Conservation (phyloP, 75 land plant genomes). For the Isoetes taiwanensis region DNA sequence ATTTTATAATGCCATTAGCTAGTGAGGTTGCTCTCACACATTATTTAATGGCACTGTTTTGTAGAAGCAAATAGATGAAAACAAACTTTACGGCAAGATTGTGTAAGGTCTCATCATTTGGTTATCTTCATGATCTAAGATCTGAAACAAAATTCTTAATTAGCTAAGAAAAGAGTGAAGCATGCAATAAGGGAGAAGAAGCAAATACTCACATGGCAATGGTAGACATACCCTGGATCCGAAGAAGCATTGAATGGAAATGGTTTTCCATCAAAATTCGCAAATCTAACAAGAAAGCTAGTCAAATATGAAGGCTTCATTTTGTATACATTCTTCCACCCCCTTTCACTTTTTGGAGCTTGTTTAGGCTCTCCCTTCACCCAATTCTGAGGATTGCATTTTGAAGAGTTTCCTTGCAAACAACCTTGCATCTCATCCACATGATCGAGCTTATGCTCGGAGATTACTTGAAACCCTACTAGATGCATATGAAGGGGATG, state of each 20-base stretch:
- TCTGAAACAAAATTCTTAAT: too few species aligned
- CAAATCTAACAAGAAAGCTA: conserved; percentile 37
- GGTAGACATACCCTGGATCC: conserved; percentile 31
- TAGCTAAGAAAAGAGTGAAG: too few species aligned
- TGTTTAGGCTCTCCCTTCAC: conserved; percentile 15
- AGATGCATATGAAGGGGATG: conserved; percentile 71
- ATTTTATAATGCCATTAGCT: too few species aligned
- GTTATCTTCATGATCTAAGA: conserved; percentile 39
- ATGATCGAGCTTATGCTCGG: conserved; percentile 24
- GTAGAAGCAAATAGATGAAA: too few species aligned
- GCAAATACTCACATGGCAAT: conserved; percentile 33
- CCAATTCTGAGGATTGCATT: conserved; percentile 25
- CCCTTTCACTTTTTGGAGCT: conserved; percentile 35
- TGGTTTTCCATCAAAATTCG: background rate
- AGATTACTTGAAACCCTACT: conserved; percentile 32
- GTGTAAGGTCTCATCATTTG: conserved; percentile 34
- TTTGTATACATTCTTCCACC: conserved; percentile 80
- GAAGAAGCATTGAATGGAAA: conserved; percentile 30
- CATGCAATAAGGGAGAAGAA: too few species aligned
- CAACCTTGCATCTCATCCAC: conserved; percentile 36
- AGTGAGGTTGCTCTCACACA: too few species aligned
- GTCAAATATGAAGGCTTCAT: conserved; percentile 47
- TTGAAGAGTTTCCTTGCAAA: conserved; percentile 26
- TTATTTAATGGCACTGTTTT: too few species aligned
- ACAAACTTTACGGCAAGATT: background rate